phyloP scores from a whole-genome alignment of 495 filamentous ascomycete genomes.

The Podospora pseudopauciseta region DNA sequence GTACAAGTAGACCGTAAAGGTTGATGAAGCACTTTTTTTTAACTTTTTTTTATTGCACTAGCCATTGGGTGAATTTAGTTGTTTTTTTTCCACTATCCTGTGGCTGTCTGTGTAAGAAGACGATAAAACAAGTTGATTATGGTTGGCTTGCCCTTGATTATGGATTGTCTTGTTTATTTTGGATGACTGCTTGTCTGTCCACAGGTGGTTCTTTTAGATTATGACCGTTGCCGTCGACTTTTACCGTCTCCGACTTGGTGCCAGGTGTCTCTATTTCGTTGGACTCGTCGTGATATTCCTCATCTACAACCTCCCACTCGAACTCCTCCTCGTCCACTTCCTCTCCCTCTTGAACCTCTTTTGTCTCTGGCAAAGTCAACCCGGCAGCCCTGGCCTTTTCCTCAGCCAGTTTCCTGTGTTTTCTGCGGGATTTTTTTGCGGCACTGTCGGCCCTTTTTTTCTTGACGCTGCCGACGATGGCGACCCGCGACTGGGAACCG shows the following conservation, averaged over 20 bases:
- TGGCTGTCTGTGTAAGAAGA: too few species aligned
- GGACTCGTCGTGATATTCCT: neutral
- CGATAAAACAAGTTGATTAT: too few species aligned
- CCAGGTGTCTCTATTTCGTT: neutral
- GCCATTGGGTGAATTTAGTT: conserved; percentile 7
- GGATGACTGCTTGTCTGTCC: neutral
- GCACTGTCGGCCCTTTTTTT: conserved; percentile 47
- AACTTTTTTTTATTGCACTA: conserved; percentile 14
- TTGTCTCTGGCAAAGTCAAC: conserved; percentile 3
- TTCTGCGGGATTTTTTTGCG: conserved; percentile 47
- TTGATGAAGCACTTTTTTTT: conserved; percentile 45
- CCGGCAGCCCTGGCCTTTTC: conserved; percentile 27
- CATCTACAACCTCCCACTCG: neutral
- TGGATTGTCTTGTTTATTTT: neutral
- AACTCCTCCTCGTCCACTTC: conserved; percentile 11
- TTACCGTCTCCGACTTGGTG: neutral
- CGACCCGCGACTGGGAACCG: conserved; percentile 43
- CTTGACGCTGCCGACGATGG: conserved; percentile 41
- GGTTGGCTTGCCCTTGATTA: neutral
- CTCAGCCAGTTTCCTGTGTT: conserved; percentile 48
- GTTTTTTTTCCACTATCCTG: neutral
- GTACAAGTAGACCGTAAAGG: conserved; percentile 43
- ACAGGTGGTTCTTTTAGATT: neutral
- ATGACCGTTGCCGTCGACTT: neutral
- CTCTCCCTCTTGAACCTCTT: conserved; percentile 13